Evolutionary conservation across 2,329 filamentous ascomycete genomes (phyloP).

Genomic region (Trichothecium roseum): DNA sequence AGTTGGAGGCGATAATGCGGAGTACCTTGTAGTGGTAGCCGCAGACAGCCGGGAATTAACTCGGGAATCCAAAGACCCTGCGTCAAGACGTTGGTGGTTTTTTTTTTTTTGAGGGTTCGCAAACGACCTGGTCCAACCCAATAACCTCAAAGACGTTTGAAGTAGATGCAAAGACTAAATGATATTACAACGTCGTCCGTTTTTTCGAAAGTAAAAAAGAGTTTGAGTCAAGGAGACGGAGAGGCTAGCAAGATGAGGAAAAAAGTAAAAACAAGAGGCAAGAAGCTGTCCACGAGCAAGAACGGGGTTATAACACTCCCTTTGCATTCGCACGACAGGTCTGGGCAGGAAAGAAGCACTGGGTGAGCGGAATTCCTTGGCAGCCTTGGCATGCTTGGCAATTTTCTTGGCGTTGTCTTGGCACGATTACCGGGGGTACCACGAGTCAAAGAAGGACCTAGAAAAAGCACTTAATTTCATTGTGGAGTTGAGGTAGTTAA

Average conservation of each 20-base stretch:
- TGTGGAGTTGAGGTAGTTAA: background rate
- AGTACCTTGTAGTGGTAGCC: background rate
- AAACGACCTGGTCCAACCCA: no score
- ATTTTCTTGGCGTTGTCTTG: conserved; percentile 11
- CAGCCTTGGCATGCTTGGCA: conserved; percentile 8
- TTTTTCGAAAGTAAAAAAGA: background rate
- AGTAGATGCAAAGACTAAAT: no score
- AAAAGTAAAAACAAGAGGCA: conserved; percentile 3
- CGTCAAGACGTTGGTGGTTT: background rate
- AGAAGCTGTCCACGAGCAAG: conserved; percentile 4
- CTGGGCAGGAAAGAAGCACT: conserved; percentile 19
- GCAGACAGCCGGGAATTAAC: background rate
- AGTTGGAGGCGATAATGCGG: background rate
- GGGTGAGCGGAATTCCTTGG: conserved; percentile 26
- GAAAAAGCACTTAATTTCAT: background rate
- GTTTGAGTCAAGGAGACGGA: background rate
- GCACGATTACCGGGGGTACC: conserved; percentile 10
- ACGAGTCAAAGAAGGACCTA: conserved; percentile 8
- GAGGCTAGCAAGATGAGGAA: background rate
- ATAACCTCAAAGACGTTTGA: no score
- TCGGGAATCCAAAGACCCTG: background rate
- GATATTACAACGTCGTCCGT: no score
- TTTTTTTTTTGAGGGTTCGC: no score
- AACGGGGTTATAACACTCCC: conserved; percentile 20
- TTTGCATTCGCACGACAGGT: conserved; percentile 24